Conservation (phyloP, 495 filamentous ascomycete species). For the Penicillium mononematosum region DNA sequence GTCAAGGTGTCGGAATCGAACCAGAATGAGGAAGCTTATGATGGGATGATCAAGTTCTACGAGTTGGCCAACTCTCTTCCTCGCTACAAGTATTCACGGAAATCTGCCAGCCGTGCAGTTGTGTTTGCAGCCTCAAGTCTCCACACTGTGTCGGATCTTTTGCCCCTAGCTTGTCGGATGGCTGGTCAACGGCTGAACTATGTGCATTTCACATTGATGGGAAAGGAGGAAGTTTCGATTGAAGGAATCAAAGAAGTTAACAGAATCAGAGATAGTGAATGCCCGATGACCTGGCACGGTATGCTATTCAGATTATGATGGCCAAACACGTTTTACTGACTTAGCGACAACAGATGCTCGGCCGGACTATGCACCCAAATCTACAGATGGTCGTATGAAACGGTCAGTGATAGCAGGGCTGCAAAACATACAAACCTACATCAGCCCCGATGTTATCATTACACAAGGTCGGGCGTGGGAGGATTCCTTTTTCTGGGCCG, state of each 20-base stretch:
- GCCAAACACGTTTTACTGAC: background rate
- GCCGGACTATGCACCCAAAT: conserved; percentile 47
- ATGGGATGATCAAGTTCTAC: conserved; percentile 57
- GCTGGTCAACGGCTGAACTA: conserved; percentile 40
- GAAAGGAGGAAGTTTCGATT: conserved; percentile 53
- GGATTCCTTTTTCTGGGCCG: conserved; percentile 54
- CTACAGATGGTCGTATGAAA: conserved; percentile 52
- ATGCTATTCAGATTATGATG: conserved; percentile 8
- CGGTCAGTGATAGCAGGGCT: conserved; percentile 43
- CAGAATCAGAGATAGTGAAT: conserved; percentile 43
- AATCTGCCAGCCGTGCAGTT: conserved; percentile 37
- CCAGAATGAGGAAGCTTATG: conserved; percentile 38
- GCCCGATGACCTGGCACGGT: conserved; percentile 57
- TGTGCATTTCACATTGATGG: conserved; percentile 56
- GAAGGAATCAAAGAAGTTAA: conserved; percentile 51
- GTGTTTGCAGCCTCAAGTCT: conserved; percentile 53
- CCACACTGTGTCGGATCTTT: conserved; percentile 48
- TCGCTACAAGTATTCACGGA: conserved; percentile 30
- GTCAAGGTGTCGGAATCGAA: conserved; percentile 22
- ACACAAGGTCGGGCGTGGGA: conserved; percentile 46
- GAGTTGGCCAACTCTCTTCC: conserved; percentile 51
- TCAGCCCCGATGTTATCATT: conserved; percentile 52
- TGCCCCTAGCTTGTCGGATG: conserved; percentile 58
- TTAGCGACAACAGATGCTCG: conserved; percentile 41
- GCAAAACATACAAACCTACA: conserved; percentile 44